phyloP scores from a whole-genome alignment of 352 stramenopile species.

The Globisporangium spiculum region DNA sequence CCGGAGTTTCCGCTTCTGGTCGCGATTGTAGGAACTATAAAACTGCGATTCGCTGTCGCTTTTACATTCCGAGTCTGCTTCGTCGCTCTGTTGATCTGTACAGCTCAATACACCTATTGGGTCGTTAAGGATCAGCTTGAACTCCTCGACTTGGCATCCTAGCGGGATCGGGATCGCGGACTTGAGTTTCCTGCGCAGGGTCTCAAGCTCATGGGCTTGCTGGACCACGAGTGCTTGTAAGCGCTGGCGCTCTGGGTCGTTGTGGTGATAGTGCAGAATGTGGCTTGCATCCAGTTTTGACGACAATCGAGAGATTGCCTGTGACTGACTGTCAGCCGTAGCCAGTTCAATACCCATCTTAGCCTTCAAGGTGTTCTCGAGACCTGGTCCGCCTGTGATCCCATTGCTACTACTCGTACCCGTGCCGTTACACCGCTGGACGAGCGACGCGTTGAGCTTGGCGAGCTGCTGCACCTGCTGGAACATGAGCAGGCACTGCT shows the following conservation, averaged over 20 bases:
- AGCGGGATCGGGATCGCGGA: slow-evolving; percentile 14
- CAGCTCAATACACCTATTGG: not conserved
- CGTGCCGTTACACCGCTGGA: not conserved
- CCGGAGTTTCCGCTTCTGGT: slow-evolving; percentile 3
- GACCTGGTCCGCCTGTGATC: not conserved
- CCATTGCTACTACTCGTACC: not conserved
- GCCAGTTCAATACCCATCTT: not conserved
- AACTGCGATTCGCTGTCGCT: not conserved
- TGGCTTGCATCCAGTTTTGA: not conserved
- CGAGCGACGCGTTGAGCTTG: slow-evolving; percentile 29
- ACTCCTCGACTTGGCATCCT: slow-evolving; percentile 7
- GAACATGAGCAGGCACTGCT: slow-evolving; percentile 39
- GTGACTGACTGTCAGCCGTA: not conserved
- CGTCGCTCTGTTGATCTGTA: not conserved
- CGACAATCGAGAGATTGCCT: too few relatives aligned
- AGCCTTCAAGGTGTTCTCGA: not conserved
- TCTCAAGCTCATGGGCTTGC: slow-evolving; percentile 35
- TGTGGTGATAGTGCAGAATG: not conserved
- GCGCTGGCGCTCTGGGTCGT: slow-evolving; percentile 14
- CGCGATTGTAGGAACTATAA: not conserved
- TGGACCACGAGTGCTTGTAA: slow-evolving; percentile 39
- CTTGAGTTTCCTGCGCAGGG: slow-evolving; percentile 19
- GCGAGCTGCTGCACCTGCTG: slow-evolving; percentile 47
- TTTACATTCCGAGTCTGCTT: not conserved
- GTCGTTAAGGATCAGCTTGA: slow-evolving; percentile 17